phyloP scores from a whole-genome alignment of 306 rosid genomes.

The Vicia faba region DNA sequence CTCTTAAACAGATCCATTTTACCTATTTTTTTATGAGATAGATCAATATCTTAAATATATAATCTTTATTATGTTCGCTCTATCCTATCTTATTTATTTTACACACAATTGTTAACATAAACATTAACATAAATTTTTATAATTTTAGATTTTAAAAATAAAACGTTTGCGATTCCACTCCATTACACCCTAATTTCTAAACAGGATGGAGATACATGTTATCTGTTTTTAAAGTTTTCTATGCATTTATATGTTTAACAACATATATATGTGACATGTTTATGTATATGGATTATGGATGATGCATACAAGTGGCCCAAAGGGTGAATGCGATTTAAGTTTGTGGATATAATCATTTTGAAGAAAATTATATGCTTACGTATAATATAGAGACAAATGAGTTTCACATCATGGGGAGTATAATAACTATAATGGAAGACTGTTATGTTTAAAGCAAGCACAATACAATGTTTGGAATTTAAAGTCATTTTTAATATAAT shows the following conservation, averaged over 20 bases:
- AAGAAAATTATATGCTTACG: conserved; percentile 60
- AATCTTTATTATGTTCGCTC: no score
- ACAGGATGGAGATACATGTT: no score
- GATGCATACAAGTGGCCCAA: conserved; percentile 37
- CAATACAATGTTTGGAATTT: conserved; percentile 39
- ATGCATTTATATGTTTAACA: neutral
- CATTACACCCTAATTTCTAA: no score
- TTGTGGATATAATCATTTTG: conserved; percentile 76
- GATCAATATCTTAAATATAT: no score
- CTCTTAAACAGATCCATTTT: no score
- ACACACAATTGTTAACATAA: no score
- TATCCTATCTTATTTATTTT: no score
- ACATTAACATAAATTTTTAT: no score
- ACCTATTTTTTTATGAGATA: no score
- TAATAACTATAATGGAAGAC: conserved; percentile 52
- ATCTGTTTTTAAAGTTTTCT: neutral
- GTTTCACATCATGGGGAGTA: conserved; percentile 55
- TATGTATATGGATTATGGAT: conserved; percentile 30
- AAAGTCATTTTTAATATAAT: conserved; percentile 54
- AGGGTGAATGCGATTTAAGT: conserved; percentile 48
- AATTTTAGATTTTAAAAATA: no score
- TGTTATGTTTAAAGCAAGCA: conserved; percentile 52
- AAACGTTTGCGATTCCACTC: no score
- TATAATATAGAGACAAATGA: conserved; percentile 48
- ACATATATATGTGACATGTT: conserved; percentile 31